A percentile compares a stretch with the other conserved stretches of the same genome.
These are phyloP conservation scores for Eucalyptus sp. DNA, from an alignment of 345 rosid species.

Conservation along the genomic window DNA sequence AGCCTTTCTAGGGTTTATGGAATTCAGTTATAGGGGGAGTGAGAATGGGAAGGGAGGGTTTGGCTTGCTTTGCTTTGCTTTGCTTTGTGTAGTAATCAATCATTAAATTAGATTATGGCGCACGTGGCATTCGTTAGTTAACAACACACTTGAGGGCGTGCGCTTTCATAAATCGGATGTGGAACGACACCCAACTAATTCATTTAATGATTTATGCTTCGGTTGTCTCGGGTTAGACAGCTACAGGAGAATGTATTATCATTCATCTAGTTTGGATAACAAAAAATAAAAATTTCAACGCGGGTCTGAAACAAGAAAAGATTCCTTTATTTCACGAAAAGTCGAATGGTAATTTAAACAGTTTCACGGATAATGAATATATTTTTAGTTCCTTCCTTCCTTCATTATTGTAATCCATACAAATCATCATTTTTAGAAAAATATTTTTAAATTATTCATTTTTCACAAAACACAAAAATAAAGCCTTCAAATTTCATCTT, in stretches of 20 bases:
- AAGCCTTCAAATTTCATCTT: not conserved
- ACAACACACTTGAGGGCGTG: not conserved
- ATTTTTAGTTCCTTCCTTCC: not conserved
- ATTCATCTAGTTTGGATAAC: not conserved
- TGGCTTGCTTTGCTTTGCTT: not conserved
- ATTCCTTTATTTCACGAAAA: too few species aligned
- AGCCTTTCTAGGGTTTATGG: not conserved
- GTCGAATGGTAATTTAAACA: not conserved
- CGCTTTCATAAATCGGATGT: not conserved
- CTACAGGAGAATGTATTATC: not conserved
- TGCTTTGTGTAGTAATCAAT: not conserved
- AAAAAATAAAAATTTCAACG: too few species aligned
- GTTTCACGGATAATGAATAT: not conserved
- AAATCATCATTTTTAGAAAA: too few species aligned
- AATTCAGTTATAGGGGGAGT: not conserved
- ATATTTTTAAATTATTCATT: too few species aligned
- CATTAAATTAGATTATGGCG: not conserved
- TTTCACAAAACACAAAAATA: too few species aligned
- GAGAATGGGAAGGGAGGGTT: not conserved
- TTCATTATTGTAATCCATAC: fast-evolving
- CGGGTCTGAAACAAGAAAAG: not conserved
- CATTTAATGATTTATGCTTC: not conserved
- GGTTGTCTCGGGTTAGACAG: not conserved
- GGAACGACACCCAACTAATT: not conserved
- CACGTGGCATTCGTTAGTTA: not conserved